Percentiles rank a stretch among this genome's conserved stretches.
phyloP scores from a whole-genome alignment of 1,284 basidiomycete species.

The Boletus smithii region DNA sequence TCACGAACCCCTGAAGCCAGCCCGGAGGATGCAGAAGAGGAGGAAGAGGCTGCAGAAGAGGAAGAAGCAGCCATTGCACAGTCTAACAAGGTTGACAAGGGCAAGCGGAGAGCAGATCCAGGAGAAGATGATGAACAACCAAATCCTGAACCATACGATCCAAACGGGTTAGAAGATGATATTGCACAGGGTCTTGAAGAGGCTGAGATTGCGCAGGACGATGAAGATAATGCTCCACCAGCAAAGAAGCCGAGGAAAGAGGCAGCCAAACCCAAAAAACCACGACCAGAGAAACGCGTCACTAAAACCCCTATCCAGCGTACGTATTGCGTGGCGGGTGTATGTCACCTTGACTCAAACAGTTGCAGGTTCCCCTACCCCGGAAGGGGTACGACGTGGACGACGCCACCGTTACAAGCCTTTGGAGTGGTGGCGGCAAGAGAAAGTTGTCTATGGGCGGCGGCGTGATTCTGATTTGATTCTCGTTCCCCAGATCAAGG shows the following conservation, averaged over 20 bases:
- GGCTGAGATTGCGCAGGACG: slow-evolving; percentile 40
- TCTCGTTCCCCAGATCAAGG: slow-evolving; percentile 77
- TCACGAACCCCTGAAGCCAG: slow-evolving; percentile 38
- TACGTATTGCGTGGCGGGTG: slow-evolving; percentile 11
- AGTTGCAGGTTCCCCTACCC: slow-evolving; percentile 23
- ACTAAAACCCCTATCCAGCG: slow-evolving; percentile 17
- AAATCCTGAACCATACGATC: slow-evolving; percentile 23
- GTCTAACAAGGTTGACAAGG: slow-evolving; percentile 34
- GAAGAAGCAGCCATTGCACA: slow-evolving; percentile 32
- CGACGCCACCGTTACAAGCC: slow-evolving; percentile 72
- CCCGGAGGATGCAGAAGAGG: slow-evolving; percentile 39
- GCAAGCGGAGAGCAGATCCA: slow-evolving; percentile 34
- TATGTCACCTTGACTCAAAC: slow-evolving; percentile 11
- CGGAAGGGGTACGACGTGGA: slow-evolving; percentile 72
- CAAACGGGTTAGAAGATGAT: slow-evolving; percentile 52
- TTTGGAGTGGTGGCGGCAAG: slow-evolving; percentile 91
- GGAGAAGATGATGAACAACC: slow-evolving; percentile 30
- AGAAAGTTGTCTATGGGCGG: slow-evolving; percentile 80
- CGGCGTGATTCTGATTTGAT: slow-evolving; percentile 51
- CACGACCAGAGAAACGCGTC: slow-evolving; percentile 27
- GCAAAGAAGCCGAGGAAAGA: slow-evolving; percentile 33
- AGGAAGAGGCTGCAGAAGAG: slow-evolving; percentile 31
- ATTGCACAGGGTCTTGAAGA: slow-evolving; percentile 49
- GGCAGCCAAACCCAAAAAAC: slow-evolving; percentile 36
- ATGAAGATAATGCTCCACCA: slow-evolving; percentile 34